Base-by-base conservation (phyloP, 1,139 yeast species). In the Blastobotrys raffinosifermentans region DNA sequence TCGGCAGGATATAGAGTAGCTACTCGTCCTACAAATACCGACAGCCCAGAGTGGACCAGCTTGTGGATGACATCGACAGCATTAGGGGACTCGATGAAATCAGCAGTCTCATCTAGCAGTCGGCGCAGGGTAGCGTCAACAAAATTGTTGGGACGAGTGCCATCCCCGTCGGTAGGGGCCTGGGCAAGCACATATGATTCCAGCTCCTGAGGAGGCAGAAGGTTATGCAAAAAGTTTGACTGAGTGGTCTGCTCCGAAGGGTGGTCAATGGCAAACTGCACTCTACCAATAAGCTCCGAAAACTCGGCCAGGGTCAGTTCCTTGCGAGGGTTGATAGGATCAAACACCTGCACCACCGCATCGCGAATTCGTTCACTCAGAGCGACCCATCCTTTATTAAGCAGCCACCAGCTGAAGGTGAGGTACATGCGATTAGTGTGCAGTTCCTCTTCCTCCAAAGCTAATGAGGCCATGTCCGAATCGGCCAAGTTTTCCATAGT, bases 381-480 rank as follows among this genome's bases (percentile, higher is more conserved):
- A 34, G 69, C 67, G 26, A 67, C 56, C 91, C 93, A 86, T 1
- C 97, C 97, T 48, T 78, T 75, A 59, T 91, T 87, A 41, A 91
- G 68, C 35, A 91, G 63, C 96, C 96, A 91, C 96, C 97, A 91
- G 49, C 89, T 79, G 46, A 86, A 74, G 2, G 94, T 82, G 42
- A 91, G 69, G 57, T 84, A 91, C 40, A 87, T 81, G 53, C 91
- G 89, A 57, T 86, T 94, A 35, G 80, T 74, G 26, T 50, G 46
- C 32, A 55, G 50, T 19, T 49, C 58, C 37, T 51, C 48, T 38
- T 55, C 53, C 36, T 51, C 51, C 37, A 46, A 39, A 3, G 50
- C 53, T 29, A 58, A 54, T 13, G 52, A 43, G 9, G 43, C 44
- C 37, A 44, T 38, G 10, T 47, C 44, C 36, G 43, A 30, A 45